Conservation (phyloP, 2,329 filamentous ascomycete species). For the Penicillium digitatum region DNA sequence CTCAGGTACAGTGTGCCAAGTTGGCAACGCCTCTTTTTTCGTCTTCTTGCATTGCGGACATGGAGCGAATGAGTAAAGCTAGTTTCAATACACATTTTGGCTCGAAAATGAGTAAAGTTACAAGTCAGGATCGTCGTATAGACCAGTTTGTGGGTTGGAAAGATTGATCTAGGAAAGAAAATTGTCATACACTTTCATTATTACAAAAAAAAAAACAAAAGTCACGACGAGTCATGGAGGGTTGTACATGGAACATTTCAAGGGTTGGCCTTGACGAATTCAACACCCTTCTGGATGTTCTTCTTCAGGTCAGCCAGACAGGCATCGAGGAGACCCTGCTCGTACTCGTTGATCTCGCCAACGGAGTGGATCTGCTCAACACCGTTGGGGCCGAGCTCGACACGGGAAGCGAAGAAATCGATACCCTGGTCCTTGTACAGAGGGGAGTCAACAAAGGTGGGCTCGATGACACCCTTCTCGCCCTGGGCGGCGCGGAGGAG, state of each 20-base stretch:
- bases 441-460: conserved; percentile 93
- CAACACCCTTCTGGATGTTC: conserved; percentile 84
- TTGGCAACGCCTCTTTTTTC: neutral
- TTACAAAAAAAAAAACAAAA: conserved; percentile 3
- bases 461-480: conserved; percentile 92
- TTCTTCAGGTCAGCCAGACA: conserved; percentile 63
- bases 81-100: neutral
- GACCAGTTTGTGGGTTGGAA: conserved; percentile 1
- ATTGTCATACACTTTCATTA: conserved; percentile 11
- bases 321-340: conserved; percentile 85
- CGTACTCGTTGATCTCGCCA: conserved; percentile 76
- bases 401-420: conserved; percentile 92
- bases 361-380: conserved; percentile 89
- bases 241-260: conserved; percentile 32
- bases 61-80: neutral
- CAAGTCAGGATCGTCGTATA: neutral
- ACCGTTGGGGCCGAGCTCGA: conserved; percentile 94
- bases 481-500: conserved; percentile 89
- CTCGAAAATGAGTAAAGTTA: neutral
- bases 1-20: neutral
- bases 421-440: conserved; percentile 98
- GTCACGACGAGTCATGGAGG: conserved; percentile 3
- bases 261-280: conserved; percentile 60
- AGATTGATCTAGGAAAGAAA: conserved; percentile 3
- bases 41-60: neutral